Evolutionary conservation across 1,284 basidiomycete genomes (phyloP), one percentile per base, ranked within the genome.

Genomic region (Pholiota adiposa): DNA sequence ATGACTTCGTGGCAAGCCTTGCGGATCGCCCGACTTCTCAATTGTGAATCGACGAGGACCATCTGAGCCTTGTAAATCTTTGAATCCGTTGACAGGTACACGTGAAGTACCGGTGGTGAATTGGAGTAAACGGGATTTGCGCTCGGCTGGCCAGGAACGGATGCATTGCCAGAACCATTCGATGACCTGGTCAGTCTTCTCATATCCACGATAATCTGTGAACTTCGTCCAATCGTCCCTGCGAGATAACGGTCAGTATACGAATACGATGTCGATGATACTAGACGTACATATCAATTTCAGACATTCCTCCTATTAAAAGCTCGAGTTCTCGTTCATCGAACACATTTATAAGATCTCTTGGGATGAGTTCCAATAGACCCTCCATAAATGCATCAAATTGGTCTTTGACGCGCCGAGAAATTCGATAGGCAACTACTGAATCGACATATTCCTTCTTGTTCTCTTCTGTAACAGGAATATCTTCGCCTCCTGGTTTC

Each of bases 91-190:
- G 73, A 99, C 97, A 4, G 97, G 97, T 59, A 99, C 95, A 67
- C 97, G 85, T 34, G 93, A 96, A 8, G 97, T 99, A 43, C 97
- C 97, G 4, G 97, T 99, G 6, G 96, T 96, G 75, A 99, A 98
- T 76, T 99, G 97, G 52, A 97, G 77, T 60, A 98, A 78, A 8
- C 97, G 90, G 50, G 93, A 93, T 79, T 98, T 98, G 75, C 95
- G 89, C 78, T 99, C 97, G 0, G 95, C 84, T 6, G 97, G 96
- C 97, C 97, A 99, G 54, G 90, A 89, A 58, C 93, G 89, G 59
- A 99, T 93, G 70, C 94, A 96, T 79, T 98, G 92, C 97, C 97
- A 99, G 87, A 99, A 99, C 97, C 97, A 99, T 74, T 98, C 94
- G 65, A 99, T 94, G 61, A 99, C 97, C 74, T 96, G 91, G 74